Percentiles rank a stretch among this genome's conserved stretches.
phyloP scores from a whole-genome alignment of 352 stramenopile species.

The Plasmopara viticola region DNA sequence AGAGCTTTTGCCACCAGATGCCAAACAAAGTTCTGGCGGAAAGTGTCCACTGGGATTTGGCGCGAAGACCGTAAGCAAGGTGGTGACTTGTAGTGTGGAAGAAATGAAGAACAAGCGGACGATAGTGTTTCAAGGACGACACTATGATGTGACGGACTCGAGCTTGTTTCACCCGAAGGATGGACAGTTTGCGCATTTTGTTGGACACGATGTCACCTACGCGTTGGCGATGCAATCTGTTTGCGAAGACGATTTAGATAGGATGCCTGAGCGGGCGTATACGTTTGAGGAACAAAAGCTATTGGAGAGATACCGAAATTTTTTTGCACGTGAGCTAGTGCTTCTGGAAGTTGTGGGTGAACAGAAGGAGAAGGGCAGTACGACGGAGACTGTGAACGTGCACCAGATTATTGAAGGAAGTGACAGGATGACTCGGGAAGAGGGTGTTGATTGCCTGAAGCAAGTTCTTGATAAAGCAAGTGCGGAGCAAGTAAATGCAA shows the following conservation, averaged over 20 bases:
- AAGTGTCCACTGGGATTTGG: conserved; percentile 65
- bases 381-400: conserved; percentile 21
- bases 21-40: conserved; percentile 11
- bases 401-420: conserved; percentile 40
- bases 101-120: conserved; percentile 25
- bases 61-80: conserved; percentile 21
- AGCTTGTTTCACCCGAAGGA: conserved; percentile 35
- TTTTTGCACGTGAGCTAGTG: conserved; percentile 36
- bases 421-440: conserved; percentile 10
- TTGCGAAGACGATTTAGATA: conserved; percentile 32
- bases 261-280: conserved; percentile 27
- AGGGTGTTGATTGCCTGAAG: conserved; percentile 8
- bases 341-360: conserved; percentile 22
- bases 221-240: conserved; percentile 43
- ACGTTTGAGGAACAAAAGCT: conserved; percentile 54
- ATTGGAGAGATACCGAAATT: conserved; percentile 43
- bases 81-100: conserved; percentile 13
- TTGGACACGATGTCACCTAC: conserved; percentile 58
- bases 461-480: conserved; percentile 14
- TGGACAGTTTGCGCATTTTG: conserved; percentile 42
- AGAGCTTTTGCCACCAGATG: conserved; percentile 26
- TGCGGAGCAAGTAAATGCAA: conserved; percentile 24
- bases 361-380: conserved; percentile 4
- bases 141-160: conserved; percentile 50
- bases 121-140: conserved; percentile 47